Evolutionary conservation across 257 asterid species (phyloP).

Genomic region (Echites panduratus): DNA sequence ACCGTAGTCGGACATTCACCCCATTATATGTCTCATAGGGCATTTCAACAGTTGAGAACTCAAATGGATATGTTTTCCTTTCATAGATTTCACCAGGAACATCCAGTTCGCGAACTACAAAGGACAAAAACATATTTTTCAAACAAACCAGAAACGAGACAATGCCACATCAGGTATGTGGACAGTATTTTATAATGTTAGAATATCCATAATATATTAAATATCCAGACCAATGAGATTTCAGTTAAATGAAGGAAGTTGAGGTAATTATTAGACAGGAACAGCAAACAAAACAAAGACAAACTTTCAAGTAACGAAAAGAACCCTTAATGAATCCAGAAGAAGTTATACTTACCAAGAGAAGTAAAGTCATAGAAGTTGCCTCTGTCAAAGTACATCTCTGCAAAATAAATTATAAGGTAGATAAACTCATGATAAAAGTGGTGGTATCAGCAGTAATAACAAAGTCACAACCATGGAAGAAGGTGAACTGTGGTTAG

Average conservation of each 20-base stretch:
- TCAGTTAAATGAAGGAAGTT: neutral
- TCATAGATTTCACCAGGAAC: slow-evolving; percentile 97
- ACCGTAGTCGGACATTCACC: slow-evolving; percentile 91
- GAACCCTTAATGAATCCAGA: neutral
- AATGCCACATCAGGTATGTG: neutral
- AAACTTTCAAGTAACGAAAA: neutral
- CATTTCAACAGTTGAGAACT: slow-evolving; percentile 98
- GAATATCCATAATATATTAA: neutral
- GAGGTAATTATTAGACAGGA: neutral
- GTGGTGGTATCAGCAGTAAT: neutral
- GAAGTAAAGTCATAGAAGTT: slow-evolving; percentile 93
- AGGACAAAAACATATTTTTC: slow-evolving; percentile 10
- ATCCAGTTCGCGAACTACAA: slow-evolving; percentile 76
- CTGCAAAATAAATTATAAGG: slow-evolving; percentile 26
- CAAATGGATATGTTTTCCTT: slow-evolving; percentile 89
- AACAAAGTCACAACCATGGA: neutral
- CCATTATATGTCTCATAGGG: slow-evolving; percentile 96
- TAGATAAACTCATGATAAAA: slow-evolving; percentile 4
- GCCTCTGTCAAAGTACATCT: slow-evolving; percentile 82
- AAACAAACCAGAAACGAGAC: slow-evolving; percentile 9
- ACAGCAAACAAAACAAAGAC: too few species aligned
- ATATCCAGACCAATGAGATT: neutral
- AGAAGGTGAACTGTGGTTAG: neutral
- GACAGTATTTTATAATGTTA: neutral
- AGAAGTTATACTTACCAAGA: slow-evolving; percentile 49